phyloP scores from a whole-genome alignment of 179 eudicot genomes.

The Patellifolia procumbens region DNA sequence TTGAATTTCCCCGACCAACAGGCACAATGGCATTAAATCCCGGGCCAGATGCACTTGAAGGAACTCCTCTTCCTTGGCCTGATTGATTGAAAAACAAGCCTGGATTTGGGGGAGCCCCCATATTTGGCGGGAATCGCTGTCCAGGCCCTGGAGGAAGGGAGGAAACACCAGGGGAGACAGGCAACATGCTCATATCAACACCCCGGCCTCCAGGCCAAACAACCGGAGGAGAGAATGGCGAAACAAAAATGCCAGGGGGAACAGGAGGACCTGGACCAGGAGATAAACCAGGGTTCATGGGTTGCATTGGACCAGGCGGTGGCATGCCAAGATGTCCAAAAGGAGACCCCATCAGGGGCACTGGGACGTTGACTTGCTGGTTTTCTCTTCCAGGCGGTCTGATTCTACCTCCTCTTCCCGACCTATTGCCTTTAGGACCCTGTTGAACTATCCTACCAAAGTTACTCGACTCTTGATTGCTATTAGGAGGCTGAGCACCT shows the following conservation, averaged over 20 bases:
- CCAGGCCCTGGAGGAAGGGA: constrained; percentile 72
- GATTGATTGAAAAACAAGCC: constrained; percentile 63
- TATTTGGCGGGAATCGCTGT: constrained; percentile 62
- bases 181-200: constrained; percentile 76
- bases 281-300: constrained; percentile 72
- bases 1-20: constrained; percentile 55
- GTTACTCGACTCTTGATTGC: constrained; percentile 51
- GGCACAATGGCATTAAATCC: constrained; percentile 59
- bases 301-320: constrained; percentile 83
- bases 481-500: constrained; percentile 54
- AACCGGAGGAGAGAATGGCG: constrained; percentile 81
- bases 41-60: constrained; percentile 55
- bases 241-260: constrained; percentile 71
- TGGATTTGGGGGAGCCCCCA: constrained; percentile 63
- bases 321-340: constrained; percentile 87
- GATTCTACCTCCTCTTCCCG: constrained; percentile 71
- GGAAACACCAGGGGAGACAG: constrained; percentile 63
- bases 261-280: constrained; percentile 82
- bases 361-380: constrained; percentile 56
- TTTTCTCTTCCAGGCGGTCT: constrained; percentile 76
- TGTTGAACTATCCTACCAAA: constrained; percentile 43
- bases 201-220: constrained; percentile 87
- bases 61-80: constrained; percentile 69
- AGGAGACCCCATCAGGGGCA: constrained; percentile 80
- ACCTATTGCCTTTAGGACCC: constrained; percentile 62